Evolutionary conservation across 805 yeast genomes (phyloP), one percentile per base, ranked within the genome.

Genomic region (Nakazawaea ernobii): DNA sequence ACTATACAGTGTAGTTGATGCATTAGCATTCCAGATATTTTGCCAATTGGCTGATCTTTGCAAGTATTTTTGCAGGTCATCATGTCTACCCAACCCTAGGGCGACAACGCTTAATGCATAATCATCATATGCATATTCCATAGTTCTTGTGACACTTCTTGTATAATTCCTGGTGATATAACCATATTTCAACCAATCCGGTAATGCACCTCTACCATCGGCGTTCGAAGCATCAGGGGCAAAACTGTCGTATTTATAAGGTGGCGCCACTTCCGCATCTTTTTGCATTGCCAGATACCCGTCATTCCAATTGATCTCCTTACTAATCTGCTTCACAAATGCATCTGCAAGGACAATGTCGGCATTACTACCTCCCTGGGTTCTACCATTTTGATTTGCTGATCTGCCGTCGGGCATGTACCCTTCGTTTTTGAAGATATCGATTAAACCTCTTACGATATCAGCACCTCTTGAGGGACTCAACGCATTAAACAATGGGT

Each of bases 311-410:
- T 63, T 50, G 3, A 65, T 51, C 2, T 49, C 49, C 10, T 44
- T 49, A 14, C 51, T 51, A 13, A 66, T 52, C 4, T 56, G 54
- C 49, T 67, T 67, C 6, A 59, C 50, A 43, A 52, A 64, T 1
- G 69, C 70, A 52, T 67, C 71, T 7, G 69, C 68, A 38, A 67
- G 53, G 6, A 65, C 56, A 33, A 66, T 62, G 48, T 67, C 71
- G 5, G 69, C 62, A 46, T 66, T 65, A 29, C 64, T 56, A 0
- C 70, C 71, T 15, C 71, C 71, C 49, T 66, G 69, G 4, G 69
- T 63, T 37, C 64, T 55, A 9, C 70, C 70, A 41, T 64, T 63
- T 49, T 67, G 66, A 42, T 62, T 62, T 15, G 68, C 67, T 27
- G 65, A 55, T 27, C 71, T 55, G 4, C 66, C 70, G 48, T 67